Base-by-base conservation (phyloP, 169 alveolate species). In the Theileria luwenshuni region DNA sequence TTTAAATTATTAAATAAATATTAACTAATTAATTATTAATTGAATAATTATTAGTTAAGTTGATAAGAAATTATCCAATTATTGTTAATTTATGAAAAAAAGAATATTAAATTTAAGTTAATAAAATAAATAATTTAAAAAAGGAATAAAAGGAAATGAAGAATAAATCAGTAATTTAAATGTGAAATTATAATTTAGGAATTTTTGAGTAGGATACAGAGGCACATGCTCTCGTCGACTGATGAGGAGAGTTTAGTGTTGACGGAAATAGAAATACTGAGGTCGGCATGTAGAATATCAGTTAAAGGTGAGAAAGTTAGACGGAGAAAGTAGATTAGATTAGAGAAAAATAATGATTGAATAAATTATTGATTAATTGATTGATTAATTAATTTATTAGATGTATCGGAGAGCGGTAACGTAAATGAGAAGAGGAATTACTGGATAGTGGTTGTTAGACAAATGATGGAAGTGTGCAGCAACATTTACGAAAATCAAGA, bases 391-490 rank as follows among this genome's bases (percentile, higher is more conserved):
- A n/a, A n/a, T n/a, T n/a, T n/a, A n/a, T n/a, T n/a, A n/a, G n/a
- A n/a, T n/a, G n/a, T n/a, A n/a, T n/a, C n/a, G n/a, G n/a, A n/a
- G n/a, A n/a, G n/a, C n/a, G n/a, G n/a, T 15, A 51, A 60, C 17
- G 65, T 33, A 51, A 32, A 56, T 43, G 69, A 51, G 23, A 56
- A 65, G 48, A 65, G 21, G 38, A 65, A 2, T 28, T 13, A 30
- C 19, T 65, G 74, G 74, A 65, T 65, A 6, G 74, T 65, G 23
- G 67, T 65, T 30, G 77, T 65, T 51, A 65, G 74, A 17, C 48
- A 60, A 65, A 49, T 65, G 72, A 67, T 65, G 15, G 67, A 65
- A 28, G 25, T 51, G 21, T 65, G 74, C 21, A 41, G 33, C 65
- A 65, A 65, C 25, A 23, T 23, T 43, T 49, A 65, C 72, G 0